Evolutionary conservation across 306 rosid genomes (phyloP), one percentile per base, ranked within the genome.

Genomic region (Quercus dentata): DNA sequence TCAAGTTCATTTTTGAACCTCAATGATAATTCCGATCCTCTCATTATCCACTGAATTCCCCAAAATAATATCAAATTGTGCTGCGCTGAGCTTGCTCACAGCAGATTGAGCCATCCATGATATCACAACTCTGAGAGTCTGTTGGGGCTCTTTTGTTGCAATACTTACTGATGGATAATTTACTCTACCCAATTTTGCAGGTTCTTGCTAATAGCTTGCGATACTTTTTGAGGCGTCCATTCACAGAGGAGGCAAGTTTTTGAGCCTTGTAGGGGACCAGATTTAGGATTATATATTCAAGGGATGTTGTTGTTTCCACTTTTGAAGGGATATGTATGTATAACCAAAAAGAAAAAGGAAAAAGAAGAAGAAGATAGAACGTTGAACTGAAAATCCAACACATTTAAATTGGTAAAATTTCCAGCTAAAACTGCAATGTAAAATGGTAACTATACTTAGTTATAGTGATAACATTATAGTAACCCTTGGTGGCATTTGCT

Each of bases 171-270:
- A 87, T 46, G 31, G 35, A 63, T 46, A 67, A 69, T 76, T 59
- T 31, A 83, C 56, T 74, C 76, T 56, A 72, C 59, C 75, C 41
- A 62, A 63, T 80, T 17, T 71, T 10, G 79, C 88, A 94, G 97
- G 98, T 92, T 92, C 92, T 92, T 69, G 77, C 87, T 59, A 92
- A 91, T 80, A 91, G 93, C 89, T 89, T 94, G 79, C 87, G 91
- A 81, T 94, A 94, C 84, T 91, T 87, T 81, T 75, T 92, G 82
- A 94, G 90, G 93, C 97, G 97, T 76, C 97, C 98, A 3, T 41
- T 41, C 46, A 92, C 98, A 1, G 97, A 92, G 85, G 97, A 94
- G 78, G 79, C 92, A 15, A 91, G 98, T 86, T 92, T 92, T 83
- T 92, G 88, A 92, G 89, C 71, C 74, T 30, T 33, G 56, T 76